Percentiles rank a stretch among this genome's conserved stretches.
These are phyloP conservation scores for Tetracladium setigerum DNA, from an alignment of 495 filamentous ascomycete genomes.

Conservation along the genomic window DNA sequence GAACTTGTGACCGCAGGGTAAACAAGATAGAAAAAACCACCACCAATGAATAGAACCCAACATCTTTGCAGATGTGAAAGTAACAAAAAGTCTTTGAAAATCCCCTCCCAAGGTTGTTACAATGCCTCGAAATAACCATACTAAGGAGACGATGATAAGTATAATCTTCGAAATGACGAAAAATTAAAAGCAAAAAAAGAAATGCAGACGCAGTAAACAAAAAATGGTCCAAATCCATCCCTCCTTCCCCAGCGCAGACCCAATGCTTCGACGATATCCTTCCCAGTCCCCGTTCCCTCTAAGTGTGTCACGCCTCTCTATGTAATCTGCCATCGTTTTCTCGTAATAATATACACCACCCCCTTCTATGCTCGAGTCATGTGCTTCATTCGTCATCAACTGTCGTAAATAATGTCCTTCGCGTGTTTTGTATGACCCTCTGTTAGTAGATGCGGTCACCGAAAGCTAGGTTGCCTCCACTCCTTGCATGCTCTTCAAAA, in stretches of 20 bases:
- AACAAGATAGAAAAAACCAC: not conserved
- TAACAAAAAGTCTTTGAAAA: constrained; percentile 2
- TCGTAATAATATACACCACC: constrained; percentile 24
- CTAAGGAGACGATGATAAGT: not conserved
- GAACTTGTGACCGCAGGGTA: no score
- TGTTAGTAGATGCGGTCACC: constrained; percentile 34
- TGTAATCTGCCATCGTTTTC: constrained; percentile 4
- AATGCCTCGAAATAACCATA: not conserved
- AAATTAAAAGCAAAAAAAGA: constrained; percentile 1
- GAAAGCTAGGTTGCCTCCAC: constrained; percentile 27
- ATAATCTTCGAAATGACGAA: not conserved
- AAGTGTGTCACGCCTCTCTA: constrained; percentile 3
- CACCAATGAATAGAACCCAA: not conserved
- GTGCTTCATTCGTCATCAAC: constrained; percentile 22
- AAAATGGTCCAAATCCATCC: not conserved
- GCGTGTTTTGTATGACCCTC: constrained; percentile 3
- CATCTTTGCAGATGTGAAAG: constrained; percentile 3
- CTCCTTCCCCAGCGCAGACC: not conserved
- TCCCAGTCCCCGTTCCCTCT: not conserved
- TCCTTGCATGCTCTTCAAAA: constrained; percentile 23
- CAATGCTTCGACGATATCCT: constrained; percentile 13
- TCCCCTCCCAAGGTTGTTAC: constrained; percentile 1
- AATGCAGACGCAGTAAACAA: not conserved
- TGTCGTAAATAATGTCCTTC: constrained; percentile 13
- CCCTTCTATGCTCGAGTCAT: constrained; percentile 12